Base-by-base conservation (phyloP, 1,139 yeast species). In the Nakaseomyces nivariensis region DNA sequence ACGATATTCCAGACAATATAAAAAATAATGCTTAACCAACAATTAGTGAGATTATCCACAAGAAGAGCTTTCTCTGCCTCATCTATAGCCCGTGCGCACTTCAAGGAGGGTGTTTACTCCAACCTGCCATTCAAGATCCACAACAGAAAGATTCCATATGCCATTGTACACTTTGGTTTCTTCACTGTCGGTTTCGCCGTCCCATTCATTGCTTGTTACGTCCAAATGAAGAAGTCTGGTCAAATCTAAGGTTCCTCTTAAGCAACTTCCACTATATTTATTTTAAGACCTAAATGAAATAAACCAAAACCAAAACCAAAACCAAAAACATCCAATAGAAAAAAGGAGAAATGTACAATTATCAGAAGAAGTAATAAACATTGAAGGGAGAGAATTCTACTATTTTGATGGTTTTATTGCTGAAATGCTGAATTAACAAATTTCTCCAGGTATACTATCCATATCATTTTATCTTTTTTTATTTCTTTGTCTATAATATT, bases 121-220 rank as follows among this genome's bases (percentile, higher is more conserved):
- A 92, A 92, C 79, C 67, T 92, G 58, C 98, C 98, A 58, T 92
- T 90, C 81, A 80, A 81, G 76, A 94, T 92, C 58, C 88, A 87
- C 77, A 76, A 81, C 78, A 87, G 95, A 79, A 85, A 81, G 75
- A 77, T 90, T 58, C 97, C 97, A 58, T 88, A 79, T 69, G 84
- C 81, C 61, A 73, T 87, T 49, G 76, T 82, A 58, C 95, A 83
- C 76, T 84, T 86, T 77, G 81, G 90, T 51, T 82, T 81, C 72
- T 78, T 87, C 66, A 82, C 89, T 67, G 56, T 75, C 36, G 81
- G 79, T 51, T 73, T 74, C 51, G 73, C 76, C 53, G 67, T 85
- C 68, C 94, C 95, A 67, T 81, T 83, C 74, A 71, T 83, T 60
- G 76, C 85, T 49, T 71, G 78, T 54, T 79, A 68, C 67, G 82